Conservation (phyloP, 257 asterid genomes). For the Nicotiana obtusifolia region DNA sequence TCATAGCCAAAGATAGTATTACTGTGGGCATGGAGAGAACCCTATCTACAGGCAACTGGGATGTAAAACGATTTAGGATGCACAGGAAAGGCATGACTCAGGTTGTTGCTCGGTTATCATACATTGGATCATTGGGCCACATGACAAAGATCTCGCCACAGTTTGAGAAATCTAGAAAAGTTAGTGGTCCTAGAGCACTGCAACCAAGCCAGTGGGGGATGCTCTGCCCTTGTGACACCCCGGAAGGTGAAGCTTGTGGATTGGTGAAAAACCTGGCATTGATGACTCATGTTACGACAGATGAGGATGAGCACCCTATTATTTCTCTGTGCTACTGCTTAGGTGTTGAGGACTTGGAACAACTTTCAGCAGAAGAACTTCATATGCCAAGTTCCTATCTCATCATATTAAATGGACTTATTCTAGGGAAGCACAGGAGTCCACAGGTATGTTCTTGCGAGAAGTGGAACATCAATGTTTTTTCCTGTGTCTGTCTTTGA, state of each 20-base stretch:
- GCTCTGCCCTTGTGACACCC: constrained; percentile 99
- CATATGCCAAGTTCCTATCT: constrained; percentile 77
- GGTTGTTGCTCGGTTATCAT: constrained; percentile 77
- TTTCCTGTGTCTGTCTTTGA: not conserved
- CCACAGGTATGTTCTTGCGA: constrained; percentile 48
- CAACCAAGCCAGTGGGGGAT: constrained; percentile 99
- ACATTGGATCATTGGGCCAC: constrained; percentile 74
- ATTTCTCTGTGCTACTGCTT: constrained; percentile 74
- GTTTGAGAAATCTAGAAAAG: constrained; percentile 93
- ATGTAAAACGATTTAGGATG: constrained; percentile 85
- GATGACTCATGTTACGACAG: constrained; percentile 98
- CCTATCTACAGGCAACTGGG: constrained; percentile 93
- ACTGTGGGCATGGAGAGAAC: constrained; percentile 72
- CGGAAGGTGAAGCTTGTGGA: constrained; percentile 99
- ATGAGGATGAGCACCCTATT: constrained; percentile 83
- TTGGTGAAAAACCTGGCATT: constrained; percentile 92
- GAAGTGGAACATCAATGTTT: not conserved
- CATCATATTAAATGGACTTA: constrained; percentile 75
- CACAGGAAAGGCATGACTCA: constrained; percentile 93
- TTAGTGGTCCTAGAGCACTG: constrained; percentile 96
- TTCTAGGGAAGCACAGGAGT: constrained; percentile 86
- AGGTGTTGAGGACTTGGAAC: constrained; percentile 83
- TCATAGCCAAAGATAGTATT: constrained; percentile 36
- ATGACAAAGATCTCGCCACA: constrained; percentile 90
- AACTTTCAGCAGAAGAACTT: constrained; percentile 86